phyloP scores from a whole-genome alignment of 805 yeast species.

The Kodamaea laetipori region DNA sequence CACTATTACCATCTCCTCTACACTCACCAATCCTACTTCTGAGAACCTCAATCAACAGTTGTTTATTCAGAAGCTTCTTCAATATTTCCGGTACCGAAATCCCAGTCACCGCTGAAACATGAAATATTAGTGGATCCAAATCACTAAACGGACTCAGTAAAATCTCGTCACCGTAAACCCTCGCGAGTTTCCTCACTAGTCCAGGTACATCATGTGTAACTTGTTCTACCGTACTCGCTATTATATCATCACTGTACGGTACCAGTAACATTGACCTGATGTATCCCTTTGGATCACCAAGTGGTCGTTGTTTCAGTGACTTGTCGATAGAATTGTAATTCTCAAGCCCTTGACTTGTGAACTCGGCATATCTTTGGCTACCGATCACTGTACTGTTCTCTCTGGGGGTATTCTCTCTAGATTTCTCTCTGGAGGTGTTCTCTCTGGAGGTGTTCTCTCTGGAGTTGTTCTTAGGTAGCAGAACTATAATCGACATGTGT shows the following conservation, averaged over 20 bases:
- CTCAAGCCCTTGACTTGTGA: conserved; percentile 1
- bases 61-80: background rate
- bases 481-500: no score
- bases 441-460: background rate
- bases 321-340: background rate
- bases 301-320: background rate
- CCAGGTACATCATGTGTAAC: background rate
- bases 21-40: background rate
- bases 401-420: background rate
- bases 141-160: background rate
- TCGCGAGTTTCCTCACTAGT: background rate
- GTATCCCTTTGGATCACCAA: background rate
- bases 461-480: no score
- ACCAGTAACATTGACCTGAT: background rate
- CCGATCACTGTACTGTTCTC: background rate
- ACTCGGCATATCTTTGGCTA: background rate
- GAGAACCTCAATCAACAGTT: conserved; percentile 1
- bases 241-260: conserved; percentile 1
- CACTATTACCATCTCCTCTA: background rate
- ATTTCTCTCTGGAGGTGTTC: background rate
- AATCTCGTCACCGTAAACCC: background rate
- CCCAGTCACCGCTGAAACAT: conserved; percentile 2
- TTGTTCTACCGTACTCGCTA: background rate
- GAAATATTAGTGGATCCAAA: conserved; percentile 2
- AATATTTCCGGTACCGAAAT: background rate